Percentiles rank a stretch among this genome's conserved stretches.
Conservation (phyloP, 495 filamentous ascomycete species). For the Melanomma pulvis-pyrius region DNA sequence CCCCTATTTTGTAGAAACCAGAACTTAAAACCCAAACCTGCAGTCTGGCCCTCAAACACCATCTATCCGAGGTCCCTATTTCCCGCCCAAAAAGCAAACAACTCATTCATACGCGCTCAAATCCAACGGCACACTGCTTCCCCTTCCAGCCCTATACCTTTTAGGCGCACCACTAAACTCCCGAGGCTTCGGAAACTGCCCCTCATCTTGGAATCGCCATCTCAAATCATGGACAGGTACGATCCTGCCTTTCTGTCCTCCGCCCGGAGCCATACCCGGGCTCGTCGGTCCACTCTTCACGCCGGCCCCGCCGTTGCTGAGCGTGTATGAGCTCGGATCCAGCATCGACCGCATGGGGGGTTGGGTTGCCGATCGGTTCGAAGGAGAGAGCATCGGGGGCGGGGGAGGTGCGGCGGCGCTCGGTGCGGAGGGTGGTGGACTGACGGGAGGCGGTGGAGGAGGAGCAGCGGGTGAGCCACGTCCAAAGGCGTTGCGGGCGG, state of each 20-base stretch:
- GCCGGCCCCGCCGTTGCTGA: constrained; percentile 56
- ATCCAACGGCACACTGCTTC: constrained; percentile 92
- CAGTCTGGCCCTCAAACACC: neutral
- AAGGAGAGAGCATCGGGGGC: constrained; percentile 43
- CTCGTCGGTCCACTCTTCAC: constrained; percentile 14
- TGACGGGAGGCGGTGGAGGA: constrained; percentile 34
- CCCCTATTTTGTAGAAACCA: neutral
- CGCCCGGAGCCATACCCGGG: constrained; percentile 42
- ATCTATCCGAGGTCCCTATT: neutral
- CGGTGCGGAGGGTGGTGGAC: constrained; percentile 37
- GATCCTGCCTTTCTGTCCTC: constrained; percentile 46
- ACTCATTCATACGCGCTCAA: constrained; percentile 54
- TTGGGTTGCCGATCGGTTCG: constrained; percentile 39
- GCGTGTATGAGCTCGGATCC: constrained; percentile 76
- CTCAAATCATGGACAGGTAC: constrained; percentile 74
- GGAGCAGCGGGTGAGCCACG: constrained; percentile 37
- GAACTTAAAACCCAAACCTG: neutral
- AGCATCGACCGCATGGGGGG: constrained; percentile 60
- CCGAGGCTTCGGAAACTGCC: constrained; percentile 79
- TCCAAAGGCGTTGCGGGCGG: constrained; percentile 47
- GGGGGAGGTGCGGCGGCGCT: constrained; percentile 34
- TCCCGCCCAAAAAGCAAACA: neutral
- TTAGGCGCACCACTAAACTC: constrained; percentile 71
- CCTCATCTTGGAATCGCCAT: constrained; percentile 86
- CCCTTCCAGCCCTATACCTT: constrained; percentile 85